Evolutionary conservation across 1,139 yeast genomes (phyloP).

Genomic region (Yamadazyma epiphylla): DNA sequence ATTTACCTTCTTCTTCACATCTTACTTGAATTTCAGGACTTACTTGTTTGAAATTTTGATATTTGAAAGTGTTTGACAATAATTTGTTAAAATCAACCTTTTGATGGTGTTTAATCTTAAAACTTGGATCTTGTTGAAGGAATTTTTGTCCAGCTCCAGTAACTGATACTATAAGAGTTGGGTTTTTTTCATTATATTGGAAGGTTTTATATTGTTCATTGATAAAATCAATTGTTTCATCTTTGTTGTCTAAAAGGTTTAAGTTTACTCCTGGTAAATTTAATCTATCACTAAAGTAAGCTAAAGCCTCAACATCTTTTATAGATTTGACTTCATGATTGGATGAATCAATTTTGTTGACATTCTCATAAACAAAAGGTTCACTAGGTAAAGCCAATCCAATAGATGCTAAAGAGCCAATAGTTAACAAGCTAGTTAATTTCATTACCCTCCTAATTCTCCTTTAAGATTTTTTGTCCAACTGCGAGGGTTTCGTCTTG

Average conservation of each 20-base stretch:
- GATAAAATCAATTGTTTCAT: slow-evolving; percentile 23
- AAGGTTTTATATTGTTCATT: slow-evolving; percentile 15
- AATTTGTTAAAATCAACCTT: no score
- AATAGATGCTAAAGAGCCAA: slow-evolving; percentile 2
- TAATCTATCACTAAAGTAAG: slow-evolving; percentile 38
- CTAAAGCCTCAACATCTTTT: slow-evolving; percentile 18
- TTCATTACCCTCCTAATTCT: slow-evolving; percentile 14
- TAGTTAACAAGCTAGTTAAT: slow-evolving; percentile 8
- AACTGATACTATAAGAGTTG: background rate
- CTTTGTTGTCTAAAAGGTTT: slow-evolving; percentile 26
- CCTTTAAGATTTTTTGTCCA: no score
- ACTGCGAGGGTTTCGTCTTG: no score
- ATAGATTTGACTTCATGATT: slow-evolving; percentile 8
- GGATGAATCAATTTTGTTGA: slow-evolving; percentile 1
- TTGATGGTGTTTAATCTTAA: no score
- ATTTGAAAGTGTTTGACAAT: no score
- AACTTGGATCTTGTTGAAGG: background rate
- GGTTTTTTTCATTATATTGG: slow-evolving; percentile 1
- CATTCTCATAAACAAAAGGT: background rate
- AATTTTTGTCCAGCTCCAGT: no score
- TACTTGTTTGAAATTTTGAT: background rate
- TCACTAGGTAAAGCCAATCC: background rate
- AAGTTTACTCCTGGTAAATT: slow-evolving; percentile 30
- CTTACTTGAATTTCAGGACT: background rate
- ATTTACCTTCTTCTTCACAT: background rate